Evolutionary conservation across 495 filamentous ascomycete species (phyloP), one percentile per base, ranked within the genome.

Genomic region (Bacidia gigantensis): DNA sequence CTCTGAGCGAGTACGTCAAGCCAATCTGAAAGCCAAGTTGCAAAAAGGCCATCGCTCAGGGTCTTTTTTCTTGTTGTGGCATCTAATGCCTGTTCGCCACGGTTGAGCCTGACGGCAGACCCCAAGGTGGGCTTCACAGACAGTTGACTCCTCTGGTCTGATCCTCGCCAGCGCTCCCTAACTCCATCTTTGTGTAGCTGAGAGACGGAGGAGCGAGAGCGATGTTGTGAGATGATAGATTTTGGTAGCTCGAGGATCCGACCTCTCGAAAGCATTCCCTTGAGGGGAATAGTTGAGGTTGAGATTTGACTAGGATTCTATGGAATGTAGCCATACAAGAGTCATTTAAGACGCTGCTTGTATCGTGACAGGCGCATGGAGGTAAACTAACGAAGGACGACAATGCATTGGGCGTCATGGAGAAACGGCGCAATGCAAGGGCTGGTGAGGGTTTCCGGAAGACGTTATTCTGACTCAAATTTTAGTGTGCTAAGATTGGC

Each of bases 1-100:
- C 17, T 25, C n/a, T 40, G 22, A 21, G 12, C 39, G 2, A 57
- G 44, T 10, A 41, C 10, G 2, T 53, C 12, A 17, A 57, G 55
- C 43, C 55, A 50, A n/a, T 47, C 47, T 12, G 18, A 21, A 35
- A 50, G 26, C 47, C 47, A 50, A 38, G 47, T 21, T 14, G 26
- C 32, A 50, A 50, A 50, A 21, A 12, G 14, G 2, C 26, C 17
- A 23, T 47, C 25, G 18, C 17, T 9, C 26, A 47, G 17, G 9
- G 25, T 12, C 11, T 24, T 2, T 2, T 47, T 47, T 2, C 44
- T 47, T 14, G 44, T n/a, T 9, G 44, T 20, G 1, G 17, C 44
- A 24, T 47, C 44, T 14, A 47, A 14, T 22, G 9, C 20, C 11
- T 2, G 44, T 14, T 22, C 25, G 26, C 44, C 20, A 47, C 20